These are phyloP conservation scores for Udeniomyces megalosporus DNA, from an alignment of 768 basidiomycete genomes.

Conservation along the genomic window DNA sequence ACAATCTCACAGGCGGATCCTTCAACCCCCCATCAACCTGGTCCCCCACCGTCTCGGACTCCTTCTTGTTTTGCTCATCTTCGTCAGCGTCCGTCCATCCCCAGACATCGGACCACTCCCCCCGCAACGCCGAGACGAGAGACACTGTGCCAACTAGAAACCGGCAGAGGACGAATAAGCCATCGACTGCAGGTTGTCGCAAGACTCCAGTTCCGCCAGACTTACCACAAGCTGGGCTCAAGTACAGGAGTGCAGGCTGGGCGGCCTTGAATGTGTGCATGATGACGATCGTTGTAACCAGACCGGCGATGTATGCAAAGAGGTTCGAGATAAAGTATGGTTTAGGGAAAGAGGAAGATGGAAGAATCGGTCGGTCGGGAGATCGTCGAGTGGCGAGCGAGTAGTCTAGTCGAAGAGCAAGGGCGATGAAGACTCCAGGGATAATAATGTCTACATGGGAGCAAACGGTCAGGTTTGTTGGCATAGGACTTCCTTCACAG, in stretches of 20 bases:
- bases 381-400: slow-evolving; percentile 25
- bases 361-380: slow-evolving; percentile 20
- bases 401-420: slow-evolving; percentile 73
- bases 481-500: too few species aligned
- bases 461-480: too few species aligned
- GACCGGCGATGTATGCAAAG: slow-evolving; percentile 54
- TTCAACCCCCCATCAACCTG: background rate
- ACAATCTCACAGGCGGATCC: background rate
- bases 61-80: background rate
- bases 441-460: slow-evolving; percentile 23
- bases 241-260: slow-evolving; percentile 84
- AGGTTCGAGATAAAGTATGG: slow-evolving; percentile 62
- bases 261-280: slow-evolving; percentile 64
- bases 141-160: background rate
- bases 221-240: slow-evolving; percentile 39
- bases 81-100: too few species aligned
- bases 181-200: background rate
- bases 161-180: too few species aligned
- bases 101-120: slow-evolving; percentile 1
- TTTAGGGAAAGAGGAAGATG: slow-evolving; percentile 36
- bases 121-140: background rate
- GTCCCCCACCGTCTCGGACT: background rate
- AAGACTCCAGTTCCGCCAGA: background rate
- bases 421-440: slow-evolving; percentile 47
- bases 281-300: slow-evolving; percentile 59